These are phyloP conservation scores for Wickerhamomyces sydowiorum DNA, from an alignment of 805 yeast species.

Conservation along the genomic window DNA sequence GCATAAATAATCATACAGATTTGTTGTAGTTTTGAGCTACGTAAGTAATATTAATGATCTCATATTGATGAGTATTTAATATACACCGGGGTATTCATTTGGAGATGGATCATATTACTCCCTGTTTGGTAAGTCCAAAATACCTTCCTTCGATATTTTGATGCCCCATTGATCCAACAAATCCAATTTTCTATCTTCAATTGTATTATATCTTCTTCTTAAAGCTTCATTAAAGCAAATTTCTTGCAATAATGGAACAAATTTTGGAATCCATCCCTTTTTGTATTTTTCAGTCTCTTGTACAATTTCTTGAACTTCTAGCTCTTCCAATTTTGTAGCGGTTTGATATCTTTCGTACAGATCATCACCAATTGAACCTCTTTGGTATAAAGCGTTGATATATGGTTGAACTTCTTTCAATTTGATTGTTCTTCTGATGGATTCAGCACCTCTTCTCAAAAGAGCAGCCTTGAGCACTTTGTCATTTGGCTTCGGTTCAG, in stretches of 20 bases:
- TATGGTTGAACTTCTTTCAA: constrained; percentile 73
- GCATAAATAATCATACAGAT: not conserved
- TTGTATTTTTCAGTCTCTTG: constrained; percentile 67
- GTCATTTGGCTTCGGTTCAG: constrained; percentile 60
- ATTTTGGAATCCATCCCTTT: constrained; percentile 73
- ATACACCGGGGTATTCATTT: not conserved
- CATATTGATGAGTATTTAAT: too few relatives aligned
- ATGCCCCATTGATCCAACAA: constrained; percentile 29
- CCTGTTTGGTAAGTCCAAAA: constrained; percentile 11
- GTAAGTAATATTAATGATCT: not conserved
- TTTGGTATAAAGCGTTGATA: constrained; percentile 68
- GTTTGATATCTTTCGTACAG: constrained; percentile 73
- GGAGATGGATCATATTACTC: not conserved
- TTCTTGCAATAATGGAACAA: constrained; percentile 79
- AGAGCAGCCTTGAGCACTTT: constrained; percentile 69
- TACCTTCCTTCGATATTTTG: constrained; percentile 11
- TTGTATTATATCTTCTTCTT: constrained; percentile 56
- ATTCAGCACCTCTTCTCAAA: constrained; percentile 76
- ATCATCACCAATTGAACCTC: constrained; percentile 90
- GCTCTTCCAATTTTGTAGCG: constrained; percentile 71
- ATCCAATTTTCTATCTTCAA: constrained; percentile 31
- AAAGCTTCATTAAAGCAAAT: constrained; percentile 90
- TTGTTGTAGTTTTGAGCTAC: too few relatives aligned
- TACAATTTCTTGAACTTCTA: constrained; percentile 73
- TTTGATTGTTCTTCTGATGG: constrained; percentile 75